Conservation (phyloP, 371 early-diverging fungal genomes). For the Actinomortierella wolfii region DNA sequence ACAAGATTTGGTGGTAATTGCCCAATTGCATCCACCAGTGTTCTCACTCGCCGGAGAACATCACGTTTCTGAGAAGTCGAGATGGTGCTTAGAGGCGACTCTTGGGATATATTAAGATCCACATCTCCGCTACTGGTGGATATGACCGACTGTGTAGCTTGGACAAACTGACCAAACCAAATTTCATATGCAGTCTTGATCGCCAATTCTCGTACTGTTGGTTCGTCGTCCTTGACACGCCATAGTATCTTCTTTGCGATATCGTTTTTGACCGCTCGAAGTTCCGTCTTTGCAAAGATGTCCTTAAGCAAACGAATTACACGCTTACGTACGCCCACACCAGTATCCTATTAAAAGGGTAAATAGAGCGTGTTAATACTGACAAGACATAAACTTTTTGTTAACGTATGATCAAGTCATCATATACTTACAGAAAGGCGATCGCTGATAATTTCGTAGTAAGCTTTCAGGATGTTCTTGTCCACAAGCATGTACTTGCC, state of each 20-base stretch:
- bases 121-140: constrained; percentile 34
- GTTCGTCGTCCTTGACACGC: constrained; percentile 82
- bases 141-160: constrained; percentile 10
- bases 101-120: constrained; percentile 43
- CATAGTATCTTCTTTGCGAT: constrained; percentile 76
- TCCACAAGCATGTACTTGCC: constrained; percentile 78
- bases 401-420: too few species aligned
- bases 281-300: constrained; percentile 61
- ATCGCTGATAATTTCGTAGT: constrained; percentile 76
- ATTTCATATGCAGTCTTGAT: constrained; percentile 73
- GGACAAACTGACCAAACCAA: constrained; percentile 67
- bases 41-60: constrained; percentile 46
- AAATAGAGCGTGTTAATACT: not conserved
- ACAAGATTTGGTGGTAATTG: constrained; percentile 25
- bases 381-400: not conserved
- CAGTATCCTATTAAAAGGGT: constrained; percentile 73
- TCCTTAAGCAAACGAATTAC: constrained; percentile 78
- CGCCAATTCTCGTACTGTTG: constrained; percentile 70
- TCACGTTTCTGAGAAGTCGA: constrained; percentile 50
- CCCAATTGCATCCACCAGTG: constrained; percentile 56
- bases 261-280: constrained; percentile 61
- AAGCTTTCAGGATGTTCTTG: constrained; percentile 61
- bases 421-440: constrained; percentile 63
- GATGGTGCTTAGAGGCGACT: constrained; percentile 18
- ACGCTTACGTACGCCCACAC: constrained; percentile 84